Evolutionary conservation across 257 asterid genomes (phyloP), one percentile per base, ranked within the genome.

Genomic region (Ocimum tenuiflorum): DNA sequence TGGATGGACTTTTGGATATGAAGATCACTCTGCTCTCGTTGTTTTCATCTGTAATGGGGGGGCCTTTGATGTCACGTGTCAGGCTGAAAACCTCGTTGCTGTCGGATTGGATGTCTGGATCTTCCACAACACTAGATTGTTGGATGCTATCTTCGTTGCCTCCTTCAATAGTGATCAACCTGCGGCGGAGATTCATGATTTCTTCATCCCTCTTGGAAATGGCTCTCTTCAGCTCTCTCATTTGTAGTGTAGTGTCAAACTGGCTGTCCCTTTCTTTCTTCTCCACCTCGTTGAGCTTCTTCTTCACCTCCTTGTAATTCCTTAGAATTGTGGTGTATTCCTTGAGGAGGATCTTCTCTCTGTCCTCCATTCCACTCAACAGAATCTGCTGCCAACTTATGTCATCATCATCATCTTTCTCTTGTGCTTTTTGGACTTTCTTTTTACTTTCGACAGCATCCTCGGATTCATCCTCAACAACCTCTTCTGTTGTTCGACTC

Each of bases 331-430:
- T 60, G 0, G 83, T 75, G 51, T 83, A 83, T 54, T 83, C 88
- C 48, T 69, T 80, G 0, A 83, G 76, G 24, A 83, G 80, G 61
- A 83, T 68, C 70, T 73, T 83, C 60, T 83, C 88, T 27, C 77
- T 71, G 46, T 83, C 88, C 67, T 83, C 88, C 78, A 77, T 65
- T 7, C 85, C 88, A 18, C 80, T 73, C 55, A 83, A 18, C 29
- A 83, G 85, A 70, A 80, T 73, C 61, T 75, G 71, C 62, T 80
- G 83, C 90, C 90, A 84, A 64, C 73, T 77, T n/a, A 70, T 53
- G 49, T 79, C 85, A 31, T 79, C 85, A 14, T 79, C 77, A 13
- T 63, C 63, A 11, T 61, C 31, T 27, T 27, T 22, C 19, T 9
- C 58, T 8, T 33, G 61, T 29, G 68, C 19, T 38, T 48, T 57